Base-by-base conservation (phyloP, 371 early-diverging fungal genomes). In the Entomophthora muscae region DNA sequence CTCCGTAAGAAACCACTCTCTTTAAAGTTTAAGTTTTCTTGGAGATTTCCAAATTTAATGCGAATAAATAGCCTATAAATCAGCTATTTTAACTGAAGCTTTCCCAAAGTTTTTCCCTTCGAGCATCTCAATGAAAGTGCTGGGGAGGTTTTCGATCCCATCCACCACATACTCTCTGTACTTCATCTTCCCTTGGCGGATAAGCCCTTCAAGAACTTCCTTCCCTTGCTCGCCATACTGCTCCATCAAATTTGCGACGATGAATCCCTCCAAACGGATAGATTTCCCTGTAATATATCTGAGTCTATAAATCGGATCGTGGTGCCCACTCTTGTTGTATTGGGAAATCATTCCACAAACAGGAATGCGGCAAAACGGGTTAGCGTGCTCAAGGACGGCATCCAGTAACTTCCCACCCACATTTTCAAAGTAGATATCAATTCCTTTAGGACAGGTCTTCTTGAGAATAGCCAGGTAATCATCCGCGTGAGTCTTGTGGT, bases 31-130 rank as follows among this genome's bases (percentile, higher is more conserved):
- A n/a, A n/a, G n/a, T n/a, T n/a, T n/a, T n/a, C n/a, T n/a, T n/a
- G n/a, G n/a, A n/a, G n/a, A n/a, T n/a, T n/a, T n/a, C n/a, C n/a
- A n/a, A n/a, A n/a, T n/a, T n/a, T n/a, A n/a, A n/a, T n/a, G n/a
- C n/a, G n/a, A n/a, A 53, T 27, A 53, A 13, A 58, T n/a, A n/a
- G n/a, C 3, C 31, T 57, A 57, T 3, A 57, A 17, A 23, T 57
- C 57, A 26, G 24, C 57, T 29, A 57, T 57, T 26, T 57, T 57
- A 22, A 57, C 29, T 22, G 10, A 13, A 28, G 57, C 57, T 75
- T 87, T 86, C 32, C 88, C 88, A 69, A 78, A 75, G 75, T 84
- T 86, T 59, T 73, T 74, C 28, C 88, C 85, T 28, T 75, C 71
- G n/a, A 83, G 65, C 70, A 88, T 55, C 1, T 78, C 80, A 26